A percentile compares a stretch with the other conserved stretches of the same genome.
These are phyloP conservation scores for Cydonia oblonga DNA, from an alignment of 331 rosid species.

Conservation along the genomic window DNA sequence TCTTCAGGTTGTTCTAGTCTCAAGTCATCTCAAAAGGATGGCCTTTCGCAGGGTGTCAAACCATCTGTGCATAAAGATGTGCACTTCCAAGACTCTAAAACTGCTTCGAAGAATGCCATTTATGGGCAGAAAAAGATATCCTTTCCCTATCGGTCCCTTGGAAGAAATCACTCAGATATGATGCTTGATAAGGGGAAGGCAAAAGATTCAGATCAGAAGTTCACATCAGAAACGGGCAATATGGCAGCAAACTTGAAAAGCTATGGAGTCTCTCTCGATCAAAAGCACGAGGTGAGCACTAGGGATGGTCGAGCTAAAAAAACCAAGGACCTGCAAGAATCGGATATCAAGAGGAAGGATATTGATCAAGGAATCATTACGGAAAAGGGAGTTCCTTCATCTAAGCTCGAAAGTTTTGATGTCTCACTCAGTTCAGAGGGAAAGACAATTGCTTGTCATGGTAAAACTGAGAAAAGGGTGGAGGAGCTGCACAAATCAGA, in stretches of 20 bases:
- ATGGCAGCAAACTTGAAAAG: slow-evolving; percentile 21
- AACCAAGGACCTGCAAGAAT: slow-evolving; percentile 12
- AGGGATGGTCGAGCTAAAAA: slow-evolving; percentile 21
- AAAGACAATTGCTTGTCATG: slow-evolving; percentile 13
- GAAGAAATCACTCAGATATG: slow-evolving; percentile 20
- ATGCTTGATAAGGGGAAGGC: slow-evolving; percentile 30
- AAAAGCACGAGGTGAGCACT: slow-evolving; percentile 18
- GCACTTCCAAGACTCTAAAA: slow-evolving; percentile 27
- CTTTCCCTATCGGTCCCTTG: slow-evolving; percentile 19
- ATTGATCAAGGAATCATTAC: slow-evolving; percentile 17
- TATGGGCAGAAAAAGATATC: slow-evolving; percentile 30
- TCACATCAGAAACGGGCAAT: slow-evolving; percentile 22
- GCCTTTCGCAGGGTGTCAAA: slow-evolving; percentile 19
- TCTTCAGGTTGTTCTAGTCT: slow-evolving; percentile 18
- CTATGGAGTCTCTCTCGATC: slow-evolving; percentile 20
- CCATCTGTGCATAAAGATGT: slow-evolving; percentile 19
- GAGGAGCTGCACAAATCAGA: slow-evolving; percentile 21
- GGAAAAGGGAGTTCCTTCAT: slow-evolving; percentile 20
- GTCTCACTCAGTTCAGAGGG: slow-evolving; percentile 23
- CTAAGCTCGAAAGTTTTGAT: slow-evolving; percentile 22
- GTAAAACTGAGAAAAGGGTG: slow-evolving; percentile 26
- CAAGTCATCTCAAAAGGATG: slow-evolving; percentile 28
- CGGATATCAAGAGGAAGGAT: slow-evolving; percentile 32
- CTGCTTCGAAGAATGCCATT: slow-evolving; percentile 26
- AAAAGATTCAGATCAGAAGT: slow-evolving; percentile 12